Percentiles rank a stretch among this genome's conserved stretches.
phyloP scores from a whole-genome alignment of 2,329 filamentous ascomycete genomes.

The Clarireedia homoeocarpa region DNA sequence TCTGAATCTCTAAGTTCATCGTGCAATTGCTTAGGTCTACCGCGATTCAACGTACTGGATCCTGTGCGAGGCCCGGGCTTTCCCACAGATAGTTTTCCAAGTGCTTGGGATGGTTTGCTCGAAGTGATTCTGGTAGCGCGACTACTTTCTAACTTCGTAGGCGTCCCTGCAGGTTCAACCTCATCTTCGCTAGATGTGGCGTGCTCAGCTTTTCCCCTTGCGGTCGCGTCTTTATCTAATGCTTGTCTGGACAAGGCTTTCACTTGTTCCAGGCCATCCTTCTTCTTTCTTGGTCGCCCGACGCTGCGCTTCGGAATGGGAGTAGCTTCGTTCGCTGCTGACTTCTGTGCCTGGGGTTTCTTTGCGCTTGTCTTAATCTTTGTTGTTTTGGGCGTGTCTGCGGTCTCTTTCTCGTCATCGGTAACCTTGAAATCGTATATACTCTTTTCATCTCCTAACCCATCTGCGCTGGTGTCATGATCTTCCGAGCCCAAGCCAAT shows the following conservation, averaged over 20 bases:
- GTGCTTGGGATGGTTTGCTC: background rate
- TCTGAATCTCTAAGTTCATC: background rate
- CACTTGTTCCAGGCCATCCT: constrained; percentile 7
- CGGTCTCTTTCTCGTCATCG: constrained; percentile 10
- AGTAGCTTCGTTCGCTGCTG: background rate
- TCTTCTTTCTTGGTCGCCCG: constrained; percentile 5
- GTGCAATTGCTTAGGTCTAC: constrained; percentile 10
- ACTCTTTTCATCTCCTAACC: constrained; percentile 1
- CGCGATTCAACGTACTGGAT: constrained; percentile 10
- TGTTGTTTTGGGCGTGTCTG: background rate
- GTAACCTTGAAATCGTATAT: constrained; percentile 8
- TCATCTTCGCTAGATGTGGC: background rate
- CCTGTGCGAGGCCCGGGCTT: constrained; percentile 11
- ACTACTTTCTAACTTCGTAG: background rate
- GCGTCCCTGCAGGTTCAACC: background rate
- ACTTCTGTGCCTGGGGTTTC: background rate
- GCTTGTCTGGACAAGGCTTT: constrained; percentile 10
- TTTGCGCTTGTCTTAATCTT: background rate
- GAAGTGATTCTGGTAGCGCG: background rate
- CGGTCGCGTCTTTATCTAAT: background rate
- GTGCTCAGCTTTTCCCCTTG: background rate
- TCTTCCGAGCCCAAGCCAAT: background rate
- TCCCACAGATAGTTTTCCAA: background rate
- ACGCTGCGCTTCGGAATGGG: background rate
- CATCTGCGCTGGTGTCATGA: constrained; percentile 3